Conservation (phyloP, 1,284 basidiomycete species). For the Kwoniella shivajii region DNA sequence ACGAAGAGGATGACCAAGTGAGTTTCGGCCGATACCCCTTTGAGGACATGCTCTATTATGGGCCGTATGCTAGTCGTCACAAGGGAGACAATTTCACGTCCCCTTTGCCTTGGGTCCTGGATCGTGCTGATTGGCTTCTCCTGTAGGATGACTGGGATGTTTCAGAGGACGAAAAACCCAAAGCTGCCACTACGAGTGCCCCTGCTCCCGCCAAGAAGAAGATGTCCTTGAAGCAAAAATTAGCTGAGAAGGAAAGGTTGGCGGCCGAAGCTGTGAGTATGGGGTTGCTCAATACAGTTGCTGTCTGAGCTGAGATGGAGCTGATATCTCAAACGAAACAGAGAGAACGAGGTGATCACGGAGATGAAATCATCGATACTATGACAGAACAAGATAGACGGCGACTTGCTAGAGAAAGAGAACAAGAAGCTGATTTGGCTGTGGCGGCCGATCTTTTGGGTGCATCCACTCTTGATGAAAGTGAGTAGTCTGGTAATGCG, state of each 20-base stretch:
- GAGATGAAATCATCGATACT: slow-evolving; percentile 75
- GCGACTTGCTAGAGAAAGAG: slow-evolving; percentile 70
- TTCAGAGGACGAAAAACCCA: slow-evolving; percentile 70
- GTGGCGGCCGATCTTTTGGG: slow-evolving; percentile 81
- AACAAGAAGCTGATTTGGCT: slow-evolving; percentile 80
- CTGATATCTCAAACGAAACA: not conserved
- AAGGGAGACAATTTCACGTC: not conserved
- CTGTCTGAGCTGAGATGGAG: not conserved
- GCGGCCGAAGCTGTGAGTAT: slow-evolving; percentile 59
- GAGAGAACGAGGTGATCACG: slow-evolving; percentile 23
- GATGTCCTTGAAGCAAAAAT: slow-evolving; percentile 81
- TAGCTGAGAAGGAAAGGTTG: slow-evolving; percentile 72
- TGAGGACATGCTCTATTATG: too few species aligned
- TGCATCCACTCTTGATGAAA: slow-evolving; percentile 60
- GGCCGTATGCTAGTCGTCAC: not conserved
- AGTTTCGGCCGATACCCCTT: too few species aligned
- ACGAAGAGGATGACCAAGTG: slow-evolving; percentile 69
- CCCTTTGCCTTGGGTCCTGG: not conserved
- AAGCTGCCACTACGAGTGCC: slow-evolving; percentile 66
- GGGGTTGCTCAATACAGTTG: not conserved
- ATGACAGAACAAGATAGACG: slow-evolving; percentile 65
- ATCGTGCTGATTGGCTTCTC: not conserved
- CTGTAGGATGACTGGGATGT: slow-evolving; percentile 91
- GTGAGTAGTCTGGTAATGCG: slow-evolving; percentile 11
- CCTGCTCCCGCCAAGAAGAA: slow-evolving; percentile 80